Conservation (phyloP, 495 filamentous ascomycete genomes). For the Cladorrhinum samala region DNA sequence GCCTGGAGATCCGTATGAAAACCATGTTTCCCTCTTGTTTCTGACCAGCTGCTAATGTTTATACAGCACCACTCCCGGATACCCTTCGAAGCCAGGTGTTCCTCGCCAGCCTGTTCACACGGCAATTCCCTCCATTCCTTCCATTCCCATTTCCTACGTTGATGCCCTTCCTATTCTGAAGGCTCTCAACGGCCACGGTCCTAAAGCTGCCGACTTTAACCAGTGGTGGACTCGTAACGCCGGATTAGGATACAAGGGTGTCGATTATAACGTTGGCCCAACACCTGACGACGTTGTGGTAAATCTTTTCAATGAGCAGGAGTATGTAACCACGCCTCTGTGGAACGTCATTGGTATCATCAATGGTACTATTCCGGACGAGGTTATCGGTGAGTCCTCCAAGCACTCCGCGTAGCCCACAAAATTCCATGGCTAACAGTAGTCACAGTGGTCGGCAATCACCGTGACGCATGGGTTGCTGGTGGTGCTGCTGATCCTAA, state of each 20-base stretch:
- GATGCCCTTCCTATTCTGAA: slow-evolving; percentile 82
- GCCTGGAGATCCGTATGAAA: slow-evolving; percentile 54
- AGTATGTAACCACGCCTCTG: slow-evolving; percentile 80
- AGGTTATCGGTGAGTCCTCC: slow-evolving; percentile 49
- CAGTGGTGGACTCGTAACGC: slow-evolving; percentile 61
- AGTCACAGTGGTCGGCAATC: slow-evolving; percentile 76
- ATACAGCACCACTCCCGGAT: slow-evolving; percentile 75
- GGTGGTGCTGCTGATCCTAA: slow-evolving; percentile 86
- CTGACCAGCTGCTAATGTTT: background rate
- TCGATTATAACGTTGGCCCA: slow-evolving; percentile 88
- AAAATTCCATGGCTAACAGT: background rate
- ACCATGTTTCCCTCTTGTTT: background rate
- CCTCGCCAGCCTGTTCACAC: slow-evolving; percentile 65
- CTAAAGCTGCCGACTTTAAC: slow-evolving; percentile 70
- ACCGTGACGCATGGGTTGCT: slow-evolving; percentile 90
- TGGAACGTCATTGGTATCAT: slow-evolving; percentile 97
- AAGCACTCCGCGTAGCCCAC: background rate
- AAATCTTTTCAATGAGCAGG: slow-evolving; percentile 80
- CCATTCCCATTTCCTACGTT: slow-evolving; percentile 81
- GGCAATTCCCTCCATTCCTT: slow-evolving; percentile 78
- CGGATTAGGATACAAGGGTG: slow-evolving; percentile 73
- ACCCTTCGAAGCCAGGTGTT: slow-evolving; percentile 84
- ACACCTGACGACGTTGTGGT: slow-evolving; percentile 68
- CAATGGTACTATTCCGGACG: slow-evolving; percentile 75
- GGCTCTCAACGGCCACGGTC: slow-evolving; percentile 83